Conservation (phyloP, 345 rosid genomes). For the Isatis tinctoria region DNA sequence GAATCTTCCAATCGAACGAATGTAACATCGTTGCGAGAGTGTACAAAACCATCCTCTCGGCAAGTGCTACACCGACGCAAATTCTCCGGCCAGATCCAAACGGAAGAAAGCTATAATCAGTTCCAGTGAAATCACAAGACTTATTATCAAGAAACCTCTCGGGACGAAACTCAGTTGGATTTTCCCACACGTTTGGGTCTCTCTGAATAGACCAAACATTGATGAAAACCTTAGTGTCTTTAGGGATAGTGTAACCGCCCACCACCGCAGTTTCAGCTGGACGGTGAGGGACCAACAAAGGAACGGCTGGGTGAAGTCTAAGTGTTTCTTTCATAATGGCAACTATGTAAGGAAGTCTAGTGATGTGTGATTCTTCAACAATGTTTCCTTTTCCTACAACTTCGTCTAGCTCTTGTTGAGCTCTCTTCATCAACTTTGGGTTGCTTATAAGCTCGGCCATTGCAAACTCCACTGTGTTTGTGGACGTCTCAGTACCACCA, state of each 20-base stretch:
- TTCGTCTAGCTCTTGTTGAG: constrained; percentile 24
- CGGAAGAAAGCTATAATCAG: constrained; percentile 55
- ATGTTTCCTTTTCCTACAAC: constrained; percentile 18
- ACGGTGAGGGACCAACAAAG: constrained; percentile 21
- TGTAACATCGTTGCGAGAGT: constrained; percentile 57
- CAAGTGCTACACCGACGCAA: constrained; percentile 66
- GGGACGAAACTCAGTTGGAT: constrained; percentile 19
- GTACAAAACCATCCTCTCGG: constrained; percentile 69
- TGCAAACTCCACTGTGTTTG: constrained; percentile 22
- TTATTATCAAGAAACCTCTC: constrained; percentile 26
- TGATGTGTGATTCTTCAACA: constrained; percentile 30
- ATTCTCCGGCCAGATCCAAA: constrained; percentile 83
- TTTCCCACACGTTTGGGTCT: constrained; percentile 23
- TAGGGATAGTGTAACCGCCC: constrained; percentile 22
- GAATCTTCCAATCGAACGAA: constrained; percentile 69
- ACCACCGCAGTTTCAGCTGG: constrained; percentile 14
- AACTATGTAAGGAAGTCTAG: constrained; percentile 13
- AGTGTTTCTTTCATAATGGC: constrained; percentile 35
- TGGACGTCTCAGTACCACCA: constrained; percentile 26
- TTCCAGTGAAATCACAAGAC: constrained; percentile 51
- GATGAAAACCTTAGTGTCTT: constrained; percentile 16
- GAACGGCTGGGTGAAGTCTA: constrained; percentile 24
- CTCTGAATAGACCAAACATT: constrained; percentile 26
- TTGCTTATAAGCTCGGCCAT: constrained; percentile 25
- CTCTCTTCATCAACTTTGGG: constrained; percentile 10